A percentile compares a stretch with the other conserved stretches of the same genome.
phyloP scores from a whole-genome alignment of 345 rosid genomes.

The Salix brachista region DNA sequence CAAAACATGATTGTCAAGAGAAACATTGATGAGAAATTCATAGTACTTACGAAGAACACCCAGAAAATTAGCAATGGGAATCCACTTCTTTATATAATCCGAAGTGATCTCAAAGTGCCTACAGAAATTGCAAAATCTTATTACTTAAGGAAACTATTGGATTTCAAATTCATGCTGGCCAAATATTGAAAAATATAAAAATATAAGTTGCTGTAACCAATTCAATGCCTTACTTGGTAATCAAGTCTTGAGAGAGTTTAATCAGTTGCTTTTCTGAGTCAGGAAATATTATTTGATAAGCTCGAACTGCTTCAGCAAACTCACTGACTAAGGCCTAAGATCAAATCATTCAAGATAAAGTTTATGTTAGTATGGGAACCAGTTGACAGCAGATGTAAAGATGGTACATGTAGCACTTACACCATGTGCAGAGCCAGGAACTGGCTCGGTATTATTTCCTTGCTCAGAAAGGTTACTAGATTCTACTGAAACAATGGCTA shows the following conservation, averaged over 20 bases:
- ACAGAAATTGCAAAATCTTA: slow-evolving; percentile 13
- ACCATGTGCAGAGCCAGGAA: slow-evolving; percentile 47
- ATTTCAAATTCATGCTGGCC: background rate
- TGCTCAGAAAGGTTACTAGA: slow-evolving; percentile 40
- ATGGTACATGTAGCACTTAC: slow-evolving; percentile 30
- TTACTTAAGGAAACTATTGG: slow-evolving; percentile 10
- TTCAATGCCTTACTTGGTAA: slow-evolving; percentile 47
- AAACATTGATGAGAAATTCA: slow-evolving; percentile 14
- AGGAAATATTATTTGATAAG: slow-evolving; percentile 89
- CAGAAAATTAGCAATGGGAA: slow-evolving; percentile 56
- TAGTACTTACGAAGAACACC: slow-evolving; percentile 56
- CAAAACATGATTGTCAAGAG: background rate
- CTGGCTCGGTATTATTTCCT: slow-evolving; percentile 31
- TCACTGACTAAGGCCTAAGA: slow-evolving; percentile 68
- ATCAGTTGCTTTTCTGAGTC: slow-evolving; percentile 82
- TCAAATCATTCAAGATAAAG: slow-evolving; percentile 15
- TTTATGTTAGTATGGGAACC: slow-evolving; percentile 8
- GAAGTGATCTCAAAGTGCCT: slow-evolving; percentile 76
- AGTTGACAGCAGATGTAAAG: background rate
- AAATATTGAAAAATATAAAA: background rate
- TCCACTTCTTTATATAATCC: slow-evolving; percentile 49
- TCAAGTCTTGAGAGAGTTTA: slow-evolving; percentile 64
- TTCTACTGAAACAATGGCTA: slow-evolving; percentile 32
- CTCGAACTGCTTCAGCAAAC: slow-evolving; percentile 86
- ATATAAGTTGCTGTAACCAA: background rate